Conservation (phyloP, 805 yeast genomes). For the Yarrowia sp. region DNA sequence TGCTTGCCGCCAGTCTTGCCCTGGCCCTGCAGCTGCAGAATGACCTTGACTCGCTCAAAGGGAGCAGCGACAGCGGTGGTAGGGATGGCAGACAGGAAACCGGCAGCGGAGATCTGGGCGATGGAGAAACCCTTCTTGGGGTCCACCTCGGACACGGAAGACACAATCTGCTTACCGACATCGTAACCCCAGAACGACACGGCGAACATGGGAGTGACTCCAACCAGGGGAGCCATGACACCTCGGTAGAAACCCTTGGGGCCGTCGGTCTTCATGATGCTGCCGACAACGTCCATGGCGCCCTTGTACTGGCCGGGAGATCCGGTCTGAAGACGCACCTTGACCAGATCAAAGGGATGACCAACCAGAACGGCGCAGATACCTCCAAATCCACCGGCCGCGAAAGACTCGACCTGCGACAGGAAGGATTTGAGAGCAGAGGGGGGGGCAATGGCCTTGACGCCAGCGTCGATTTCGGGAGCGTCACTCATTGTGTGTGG, state of each 20-base stretch:
- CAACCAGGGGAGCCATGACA: conserved; percentile 91
- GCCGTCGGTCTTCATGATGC: conserved; percentile 77
- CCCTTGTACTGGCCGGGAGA: conserved; percentile 64
- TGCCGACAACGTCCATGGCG: conserved; percentile 69
- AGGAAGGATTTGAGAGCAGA: conserved; percentile 38
- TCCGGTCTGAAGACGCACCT: conserved; percentile 88
- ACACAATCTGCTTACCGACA: conserved; percentile 80
- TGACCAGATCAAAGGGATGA: conserved; percentile 93
- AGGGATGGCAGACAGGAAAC: conserved; percentile 92
- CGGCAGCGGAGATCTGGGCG: conserved; percentile 84
- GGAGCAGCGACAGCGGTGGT: conserved; percentile 98
- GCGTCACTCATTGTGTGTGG: conserved; percentile 35
- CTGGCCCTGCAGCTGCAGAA: conserved; percentile 77
- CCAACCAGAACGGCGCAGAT: conserved; percentile 94
- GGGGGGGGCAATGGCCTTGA: conserved; percentile 35
- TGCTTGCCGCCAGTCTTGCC: conserved; percentile 51
- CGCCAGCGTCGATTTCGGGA: conserved; percentile 37
- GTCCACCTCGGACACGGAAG: conserved; percentile 49
- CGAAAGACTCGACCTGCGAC: conserved; percentile 80
- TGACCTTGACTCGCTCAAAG: conserved; percentile 92
- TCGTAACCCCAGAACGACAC: conserved; percentile 99
- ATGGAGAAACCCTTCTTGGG: conserved; percentile 59
- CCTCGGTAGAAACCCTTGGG: conserved; percentile 87
- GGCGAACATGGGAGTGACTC: conserved; percentile 98
- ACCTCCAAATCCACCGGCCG: conserved; percentile 97